Conservation (phyloP, 768 basidiomycete species). For the Mycena venus region DNA sequence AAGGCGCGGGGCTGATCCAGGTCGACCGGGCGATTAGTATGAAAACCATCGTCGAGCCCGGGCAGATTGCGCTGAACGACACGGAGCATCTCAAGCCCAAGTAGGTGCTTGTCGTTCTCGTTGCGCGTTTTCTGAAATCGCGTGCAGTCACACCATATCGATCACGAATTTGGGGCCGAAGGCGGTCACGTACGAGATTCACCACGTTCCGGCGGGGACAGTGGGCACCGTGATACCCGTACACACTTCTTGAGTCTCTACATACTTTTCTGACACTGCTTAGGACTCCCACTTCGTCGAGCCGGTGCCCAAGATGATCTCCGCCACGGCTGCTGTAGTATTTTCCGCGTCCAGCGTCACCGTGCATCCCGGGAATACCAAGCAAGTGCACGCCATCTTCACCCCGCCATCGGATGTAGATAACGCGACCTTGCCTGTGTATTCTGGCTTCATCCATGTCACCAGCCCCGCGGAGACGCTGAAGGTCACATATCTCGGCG, state of each 20-base stretch:
- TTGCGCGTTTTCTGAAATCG: neutral
- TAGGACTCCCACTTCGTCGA: slow-evolving; percentile 39
- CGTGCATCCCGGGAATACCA: slow-evolving; percentile 45
- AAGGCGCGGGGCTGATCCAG: slow-evolving; percentile 56
- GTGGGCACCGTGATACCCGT: slow-evolving; percentile 46
- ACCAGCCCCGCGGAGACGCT: slow-evolving; percentile 51
- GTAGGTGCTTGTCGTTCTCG: neutral
- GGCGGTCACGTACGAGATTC: slow-evolving; percentile 47
- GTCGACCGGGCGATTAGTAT: slow-evolving; percentile 57
- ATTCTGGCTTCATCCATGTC: slow-evolving; percentile 70
- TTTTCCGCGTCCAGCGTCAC: slow-evolving; percentile 52
- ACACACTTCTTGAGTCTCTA: neutral
- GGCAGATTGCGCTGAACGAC: slow-evolving; percentile 61
- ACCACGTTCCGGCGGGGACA: slow-evolving; percentile 54
- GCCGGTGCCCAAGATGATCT: slow-evolving; percentile 49
- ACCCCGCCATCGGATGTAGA: slow-evolving; percentile 53
- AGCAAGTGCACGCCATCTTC: slow-evolving; percentile 50
- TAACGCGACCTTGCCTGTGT: slow-evolving; percentile 64
- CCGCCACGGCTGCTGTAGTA: slow-evolving; percentile 53
- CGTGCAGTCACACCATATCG: slow-evolving; percentile 43
- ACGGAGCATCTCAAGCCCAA: slow-evolving; percentile 53
- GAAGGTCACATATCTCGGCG: slow-evolving; percentile 63
- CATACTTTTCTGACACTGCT: neutral
- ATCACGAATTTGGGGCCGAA: slow-evolving; percentile 53
- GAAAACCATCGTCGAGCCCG: slow-evolving; percentile 53